Percentiles rank a stretch among this genome's conserved stretches.
Conservation (phyloP, 495 filamentous ascomycete genomes). For the Penicillium desertorum region DNA sequence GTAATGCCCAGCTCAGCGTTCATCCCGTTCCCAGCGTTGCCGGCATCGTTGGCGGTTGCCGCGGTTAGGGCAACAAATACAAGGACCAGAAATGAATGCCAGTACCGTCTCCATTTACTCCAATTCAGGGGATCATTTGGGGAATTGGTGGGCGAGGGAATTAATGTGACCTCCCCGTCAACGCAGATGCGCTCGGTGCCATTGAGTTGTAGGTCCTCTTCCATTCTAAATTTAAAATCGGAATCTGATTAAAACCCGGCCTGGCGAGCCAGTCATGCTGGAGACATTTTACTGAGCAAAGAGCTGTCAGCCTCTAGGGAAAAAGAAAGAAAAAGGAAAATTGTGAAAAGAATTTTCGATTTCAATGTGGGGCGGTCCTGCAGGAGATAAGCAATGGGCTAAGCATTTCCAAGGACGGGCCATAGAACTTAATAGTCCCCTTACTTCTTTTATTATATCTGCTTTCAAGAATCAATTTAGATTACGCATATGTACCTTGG, state of each 20-base stretch:
- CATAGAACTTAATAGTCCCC: background rate
- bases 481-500: no score
- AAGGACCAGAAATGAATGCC: conserved; percentile 28
- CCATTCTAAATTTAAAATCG: conserved; percentile 7
- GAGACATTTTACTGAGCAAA: background rate
- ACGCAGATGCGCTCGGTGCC: conserved; percentile 23
- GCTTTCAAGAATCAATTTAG: background rate
- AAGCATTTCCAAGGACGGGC: background rate
- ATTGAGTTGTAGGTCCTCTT: conserved; percentile 15
- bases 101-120: conserved; percentile 44
- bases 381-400: background rate
- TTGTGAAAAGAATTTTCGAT: background rate
- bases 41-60: conserved; percentile 31
- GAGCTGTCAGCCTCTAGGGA: conserved; percentile 2
- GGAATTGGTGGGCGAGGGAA: conserved; percentile 49
- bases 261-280: background rate
- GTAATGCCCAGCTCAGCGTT: conserved; percentile 24
- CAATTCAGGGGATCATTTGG: conserved; percentile 57
- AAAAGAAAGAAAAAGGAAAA: background rate
- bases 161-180: conserved; percentile 43
- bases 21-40: conserved; percentile 29
- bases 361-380: background rate
- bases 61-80: conserved; percentile 29
- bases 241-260: conserved; percentile 3
- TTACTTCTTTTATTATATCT: background rate